Evolutionary conservation across 2,329 filamentous ascomycete species (phyloP).

Genomic region (Fusarium sp.): DNA sequence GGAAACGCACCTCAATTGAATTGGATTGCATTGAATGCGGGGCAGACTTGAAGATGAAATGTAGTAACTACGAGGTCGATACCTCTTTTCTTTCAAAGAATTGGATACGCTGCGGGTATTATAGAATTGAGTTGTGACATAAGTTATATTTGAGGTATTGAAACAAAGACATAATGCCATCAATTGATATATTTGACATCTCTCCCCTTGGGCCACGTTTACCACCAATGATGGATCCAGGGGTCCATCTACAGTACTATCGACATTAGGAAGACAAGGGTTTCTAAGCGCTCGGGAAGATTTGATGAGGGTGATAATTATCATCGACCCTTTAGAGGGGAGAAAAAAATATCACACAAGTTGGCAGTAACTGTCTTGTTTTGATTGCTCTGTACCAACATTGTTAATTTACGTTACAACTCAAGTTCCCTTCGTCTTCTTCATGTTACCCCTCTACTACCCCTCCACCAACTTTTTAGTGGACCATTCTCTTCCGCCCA

Average conservation of each 20-base stretch:
- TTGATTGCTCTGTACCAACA: background rate
- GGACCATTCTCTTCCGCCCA: background rate
- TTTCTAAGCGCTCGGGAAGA: background rate
- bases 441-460: background rate
- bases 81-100: background rate
- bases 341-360: background rate
- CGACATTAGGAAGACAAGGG: background rate
- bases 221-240: constrained; percentile 7
- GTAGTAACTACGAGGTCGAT: background rate
- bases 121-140: background rate
- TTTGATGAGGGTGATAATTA: no score
- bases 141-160: background rate
- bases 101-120: background rate
- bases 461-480: constrained; percentile 17
- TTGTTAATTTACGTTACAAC: no score
- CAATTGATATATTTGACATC: background rate
- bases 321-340: background rate
- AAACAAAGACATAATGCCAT: no score
- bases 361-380: background rate
- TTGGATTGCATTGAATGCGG: constrained; percentile 17
- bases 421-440: background rate
- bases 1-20: constrained; percentile 1
- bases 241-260: background rate
- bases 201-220: constrained; percentile 18
- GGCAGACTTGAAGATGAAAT: constrained; percentile 17